Evolutionary conservation across 345 rosid species (phyloP), one percentile per base, ranked within the genome.

Genomic region (Euclidium syriacum): DNA sequence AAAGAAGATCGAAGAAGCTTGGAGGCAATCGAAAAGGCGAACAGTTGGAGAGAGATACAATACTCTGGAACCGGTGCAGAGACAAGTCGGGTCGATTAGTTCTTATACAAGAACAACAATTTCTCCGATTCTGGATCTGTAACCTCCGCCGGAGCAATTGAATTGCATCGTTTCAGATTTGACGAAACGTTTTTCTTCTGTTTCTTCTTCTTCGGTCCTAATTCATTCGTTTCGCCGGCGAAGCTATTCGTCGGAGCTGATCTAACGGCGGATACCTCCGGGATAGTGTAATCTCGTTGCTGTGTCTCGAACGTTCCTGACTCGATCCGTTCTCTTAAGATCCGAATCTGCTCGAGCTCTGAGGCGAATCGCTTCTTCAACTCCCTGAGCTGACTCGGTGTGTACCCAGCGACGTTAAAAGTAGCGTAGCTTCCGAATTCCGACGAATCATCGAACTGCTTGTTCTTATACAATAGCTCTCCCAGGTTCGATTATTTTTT

Each of bases 311-410:
- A 46, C 50, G 71, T 76, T 3, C 75, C 79, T 1, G 65, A 50
- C 34, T 68, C 79, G 84, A 85, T 81, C 19, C 85, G 84, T 53
- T 62, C 73, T 61, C 74, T 79, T 4, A 85, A 46, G 65, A 69
- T 74, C 50, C 87, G 89, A 73, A 87, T 69, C 76, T 66, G 86
- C 52, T 83, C 87, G 29, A 87, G 85, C 77, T 87, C 95, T 3
- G 38, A 38, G 3, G 68, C 51, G 17, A 85, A 55, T 3, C 78
- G 85, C 44, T 52, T 71, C 74, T 83, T 83, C 3, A 85, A 72
- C 80, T 83, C 91, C 58, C 24, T 76, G 27, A 80, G 81, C 49
- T 77, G 76, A 59, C 58, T 73, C 7, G 79, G 60, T 29, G 74
- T 70, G 15, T 85, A 83, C 0, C 83, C 84, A 8, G 84, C 84